Evolutionary conservation across 768 basidiomycete species (phyloP), one percentile per base, ranked within the genome.

Genomic region (Boletus subcaerulescens): DNA sequence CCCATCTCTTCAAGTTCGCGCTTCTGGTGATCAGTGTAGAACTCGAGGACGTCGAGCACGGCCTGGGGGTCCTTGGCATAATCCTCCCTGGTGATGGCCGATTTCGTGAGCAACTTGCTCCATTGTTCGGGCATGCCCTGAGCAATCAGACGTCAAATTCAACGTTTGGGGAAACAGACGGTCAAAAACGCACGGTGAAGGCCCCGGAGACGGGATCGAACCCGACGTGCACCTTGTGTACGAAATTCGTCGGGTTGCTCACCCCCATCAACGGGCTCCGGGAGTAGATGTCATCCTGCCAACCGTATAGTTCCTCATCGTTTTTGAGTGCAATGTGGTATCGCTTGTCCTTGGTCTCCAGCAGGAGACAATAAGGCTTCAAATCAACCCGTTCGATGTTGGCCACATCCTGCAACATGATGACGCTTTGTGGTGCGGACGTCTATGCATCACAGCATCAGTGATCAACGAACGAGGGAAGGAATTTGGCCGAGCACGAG

Each of bases 71-170:
- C 90, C 68, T 90, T 91, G 5, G 91, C 93, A 54, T 98, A 97
- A 71, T 99, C 96, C 73, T 99, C 96, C 52, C 92, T 89, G 3
- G 96, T 99, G 72, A 99, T 97, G 33, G 94, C 94, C 4, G 93
- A 95, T 67, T 95, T 93, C 5, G 93, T 98, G 64, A 99, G 81
- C n/a, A 99, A 79, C 58, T 94, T 91, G 65, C 84, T 91, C 96
- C 96, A 99, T 77, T 96, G 93, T 52, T 97, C 94, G 11, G 96
- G 96, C 70, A 99, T 84, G 53, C 96, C 96, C 93, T 94, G 60
- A 29, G 43, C 22, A 14, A 40, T 61, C 41, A 31, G 48, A 48
- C 5, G 17, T 35, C 44, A 9, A 14, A 42, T 39, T 40, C 43
- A 26, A 45, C 41, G 11, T 17, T 32, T 24, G 20, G 29, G 32